Conservation (phyloP, 441 rosid species). For the Biscutella laevigata region DNA sequence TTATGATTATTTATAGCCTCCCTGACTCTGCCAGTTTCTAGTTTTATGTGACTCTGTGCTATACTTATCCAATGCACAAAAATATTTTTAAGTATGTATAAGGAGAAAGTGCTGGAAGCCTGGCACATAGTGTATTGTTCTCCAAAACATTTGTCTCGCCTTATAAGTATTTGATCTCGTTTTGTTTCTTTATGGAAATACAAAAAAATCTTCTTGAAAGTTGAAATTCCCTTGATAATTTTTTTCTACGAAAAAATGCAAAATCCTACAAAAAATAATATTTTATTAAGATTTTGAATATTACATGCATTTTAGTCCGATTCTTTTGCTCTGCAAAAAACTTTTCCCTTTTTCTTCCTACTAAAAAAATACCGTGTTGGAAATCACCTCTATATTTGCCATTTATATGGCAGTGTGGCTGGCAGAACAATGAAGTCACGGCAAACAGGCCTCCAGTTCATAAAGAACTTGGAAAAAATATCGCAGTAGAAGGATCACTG, state of each 20-base stretch:
- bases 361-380: neutral
- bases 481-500: constrained; percentile 35
- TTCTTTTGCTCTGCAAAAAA: neutral
- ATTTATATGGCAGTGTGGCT: constrained; percentile 37
- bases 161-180: neutral
- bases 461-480: constrained; percentile 61
- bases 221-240: neutral
- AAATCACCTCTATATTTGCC: neutral
- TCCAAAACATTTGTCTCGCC: neutral
- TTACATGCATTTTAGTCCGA: neutral
- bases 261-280: neutral
- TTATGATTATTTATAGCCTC: neutral
- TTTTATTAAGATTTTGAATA: neutral
- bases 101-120: neutral
- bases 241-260: neutral
- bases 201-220: neutral
- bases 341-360: neutral
- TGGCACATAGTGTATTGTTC: neutral
- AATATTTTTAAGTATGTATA: neutral
- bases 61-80: neutral
- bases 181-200: neutral
- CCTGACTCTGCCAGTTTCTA: neutral
- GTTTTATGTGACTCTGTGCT: neutral
- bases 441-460: constrained; percentile 41
- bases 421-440: constrained; percentile 43